These are phyloP conservation scores for Eucalyptus regnans DNA, from an alignment of 345 rosid species.

Conservation along the genomic window DNA sequence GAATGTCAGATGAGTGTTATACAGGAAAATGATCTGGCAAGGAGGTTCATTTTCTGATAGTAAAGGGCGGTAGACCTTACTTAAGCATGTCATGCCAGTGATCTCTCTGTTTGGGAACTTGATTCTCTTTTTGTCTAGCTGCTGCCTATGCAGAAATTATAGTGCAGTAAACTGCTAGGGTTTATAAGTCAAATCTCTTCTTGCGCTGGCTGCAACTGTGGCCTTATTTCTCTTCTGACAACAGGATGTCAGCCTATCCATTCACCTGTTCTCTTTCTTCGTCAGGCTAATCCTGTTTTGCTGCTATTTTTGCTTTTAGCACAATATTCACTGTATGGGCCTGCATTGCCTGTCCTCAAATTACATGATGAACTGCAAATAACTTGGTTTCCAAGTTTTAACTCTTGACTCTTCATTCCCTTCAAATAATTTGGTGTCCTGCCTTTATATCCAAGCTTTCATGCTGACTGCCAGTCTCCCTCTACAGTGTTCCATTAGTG, in stretches of 20 bases:
- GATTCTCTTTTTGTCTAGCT: neutral
- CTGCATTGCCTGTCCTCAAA: neutral
- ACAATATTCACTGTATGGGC: neutral
- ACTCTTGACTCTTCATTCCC: neutral
- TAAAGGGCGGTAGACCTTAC: neutral
- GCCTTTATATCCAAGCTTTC: neutral
- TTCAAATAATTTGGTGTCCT: neutral
- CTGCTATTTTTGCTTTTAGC: neutral
- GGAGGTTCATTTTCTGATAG: neutral
- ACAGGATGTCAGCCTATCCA: neutral
- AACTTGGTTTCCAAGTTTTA: neutral
- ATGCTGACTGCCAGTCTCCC: neutral
- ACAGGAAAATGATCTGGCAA: neutral
- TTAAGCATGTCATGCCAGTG: neutral
- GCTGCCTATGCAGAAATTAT: neutral
- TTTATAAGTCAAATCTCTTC: neutral
- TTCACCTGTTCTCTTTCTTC: neutral
- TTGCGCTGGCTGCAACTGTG: neutral
- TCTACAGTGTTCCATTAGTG: neutral
- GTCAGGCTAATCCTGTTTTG: neutral
- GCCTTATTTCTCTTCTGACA: neutral
- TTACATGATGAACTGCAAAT: neutral
- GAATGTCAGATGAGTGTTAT: neutral
- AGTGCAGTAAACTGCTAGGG: neutral
- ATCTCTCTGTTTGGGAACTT: neutral